These are phyloP conservation scores for Nicotiana attenuata DNA, from an alignment of 257 asterid species.

Conservation along the genomic window DNA sequence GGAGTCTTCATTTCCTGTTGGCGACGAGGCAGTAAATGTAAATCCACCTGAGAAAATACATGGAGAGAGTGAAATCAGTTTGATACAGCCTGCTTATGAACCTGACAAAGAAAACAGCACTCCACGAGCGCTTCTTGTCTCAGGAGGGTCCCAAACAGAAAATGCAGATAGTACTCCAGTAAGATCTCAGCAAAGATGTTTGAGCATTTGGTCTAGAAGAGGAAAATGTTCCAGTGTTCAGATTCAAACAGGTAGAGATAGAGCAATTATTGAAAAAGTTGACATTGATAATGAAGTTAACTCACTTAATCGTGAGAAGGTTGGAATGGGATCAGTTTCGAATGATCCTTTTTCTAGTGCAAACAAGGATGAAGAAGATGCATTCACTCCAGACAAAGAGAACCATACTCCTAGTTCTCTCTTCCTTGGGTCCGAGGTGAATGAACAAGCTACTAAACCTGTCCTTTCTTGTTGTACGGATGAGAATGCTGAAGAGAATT, in stretches of 20 bases:
- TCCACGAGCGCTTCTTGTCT: background rate
- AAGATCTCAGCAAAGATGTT: constrained; percentile 27
- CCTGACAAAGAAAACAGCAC: background rate
- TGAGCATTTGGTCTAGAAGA: constrained; percentile 71
- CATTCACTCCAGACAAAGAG: constrained; percentile 59
- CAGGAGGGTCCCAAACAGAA: constrained; percentile 19
- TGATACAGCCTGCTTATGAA: background rate
- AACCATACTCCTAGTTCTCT: constrained; percentile 35
- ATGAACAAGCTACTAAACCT: constrained; percentile 18
- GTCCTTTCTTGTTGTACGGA: constrained; percentile 16
- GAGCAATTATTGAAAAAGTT: constrained; percentile 18
- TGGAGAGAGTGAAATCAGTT: background rate
- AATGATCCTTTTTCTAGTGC: constrained; percentile 24
- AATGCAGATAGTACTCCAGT: constrained; percentile 26
- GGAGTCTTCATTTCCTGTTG: constrained; percentile 10
- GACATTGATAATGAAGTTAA: constrained; percentile 12
- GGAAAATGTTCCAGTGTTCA: constrained; percentile 49
- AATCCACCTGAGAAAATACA: background rate
- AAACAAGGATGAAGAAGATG: constrained; percentile 16
- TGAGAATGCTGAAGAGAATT: constrained; percentile 31
- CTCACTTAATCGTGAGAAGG: constrained; percentile 18
- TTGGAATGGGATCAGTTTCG: constrained; percentile 17
- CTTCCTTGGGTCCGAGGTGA: constrained; percentile 25
- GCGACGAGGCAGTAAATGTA: constrained; percentile 17
- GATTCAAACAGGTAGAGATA: constrained; percentile 37